Base-by-base conservation (phyloP, 495 filamentous ascomycete genomes). In the Penicillium ucsense region DNA sequence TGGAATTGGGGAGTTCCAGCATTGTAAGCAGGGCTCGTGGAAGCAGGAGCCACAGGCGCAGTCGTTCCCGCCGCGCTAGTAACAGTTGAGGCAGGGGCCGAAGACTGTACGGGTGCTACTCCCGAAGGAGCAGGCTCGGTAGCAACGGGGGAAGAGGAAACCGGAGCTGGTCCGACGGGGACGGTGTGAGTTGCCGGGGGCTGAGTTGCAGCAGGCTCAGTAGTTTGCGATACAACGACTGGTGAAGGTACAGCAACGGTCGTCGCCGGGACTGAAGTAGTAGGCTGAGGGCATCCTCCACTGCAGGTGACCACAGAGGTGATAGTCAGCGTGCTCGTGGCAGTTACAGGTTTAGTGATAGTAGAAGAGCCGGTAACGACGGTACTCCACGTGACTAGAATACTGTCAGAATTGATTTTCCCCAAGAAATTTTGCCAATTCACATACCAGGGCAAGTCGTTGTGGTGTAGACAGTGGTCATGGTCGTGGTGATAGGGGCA, bases 381-480 rank as follows among this genome's bases (percentile, higher is more conserved):
- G 9, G 53, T 57, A n/a, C 42, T 57, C 42, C 53, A 58, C 12
- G 51, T 56, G 9, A 65, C 58, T 55, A 8, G 6, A 6, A n/a
- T 35, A 10, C 30, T 58, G 20, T 46, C 58, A 52, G 37, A 46
- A 39, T 43, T 30, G 12, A 8, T 27, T 6, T 8, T n/a, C 3
- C 35, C 1, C 3, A 5, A 28, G 31, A 3, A 1, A 20, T 20
- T 20, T 20, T 4, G 10, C 5, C 5, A 3, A 11, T 44, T 35
- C 29, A 52, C 52, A 43, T 59, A 61, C 58, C 49, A 29, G 59
- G 59, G 46, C 59, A 61, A 11, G 53, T 54, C 7, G 59, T 62
- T 5, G 59, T 59, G 5, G 46, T 54, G 10, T 38, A 54, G 7
- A 51, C 56, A 6, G 48, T 54, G 4, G 59, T 61, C 8, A 54